A percentile compares a stretch with the other conserved stretches of the same genome.
These are phyloP conservation scores for Trametes villosa DNA, from an alignment of 768 basidiomycete species.

Conservation along the genomic window DNA sequence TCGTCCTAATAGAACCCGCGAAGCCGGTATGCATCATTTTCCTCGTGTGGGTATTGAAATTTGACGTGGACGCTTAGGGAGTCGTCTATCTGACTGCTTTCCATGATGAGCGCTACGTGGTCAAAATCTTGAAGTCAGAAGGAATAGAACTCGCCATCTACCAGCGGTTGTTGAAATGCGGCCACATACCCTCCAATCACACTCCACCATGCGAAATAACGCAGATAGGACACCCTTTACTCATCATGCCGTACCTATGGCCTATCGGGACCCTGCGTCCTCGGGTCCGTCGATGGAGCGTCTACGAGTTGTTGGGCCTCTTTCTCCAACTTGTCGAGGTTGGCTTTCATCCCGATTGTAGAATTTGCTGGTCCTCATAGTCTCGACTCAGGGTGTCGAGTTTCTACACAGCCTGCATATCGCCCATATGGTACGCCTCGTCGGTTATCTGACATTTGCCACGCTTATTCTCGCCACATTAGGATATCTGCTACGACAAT, in stretches of 20 bases:
- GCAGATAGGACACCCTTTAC: not conserved
- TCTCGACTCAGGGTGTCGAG: constrained; percentile 3
- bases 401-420: not conserved
- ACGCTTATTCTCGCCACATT: too few species aligned
- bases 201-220: not conserved
- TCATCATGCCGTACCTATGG: constrained; percentile 1
- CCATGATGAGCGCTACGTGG: not conserved
- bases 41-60: not conserved
- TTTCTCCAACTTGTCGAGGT: not conserved
- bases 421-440: not conserved
- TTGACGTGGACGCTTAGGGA: not conserved
- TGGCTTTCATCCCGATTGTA: not conserved
- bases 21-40: not conserved
- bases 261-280: not conserved
- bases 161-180: not conserved
- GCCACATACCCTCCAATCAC: not conserved
- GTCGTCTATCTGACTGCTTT: not conserved
- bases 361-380: not conserved
- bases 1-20: not conserved
- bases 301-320: not conserved
- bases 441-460: too few species aligned
- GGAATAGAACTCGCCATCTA: not conserved
- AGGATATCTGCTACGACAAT: too few species aligned
- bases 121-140: not conserved
- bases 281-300: too few species aligned